Base-by-base conservation (phyloP, 805 yeast species). In the Zygosaccharomyces bailii region DNA sequence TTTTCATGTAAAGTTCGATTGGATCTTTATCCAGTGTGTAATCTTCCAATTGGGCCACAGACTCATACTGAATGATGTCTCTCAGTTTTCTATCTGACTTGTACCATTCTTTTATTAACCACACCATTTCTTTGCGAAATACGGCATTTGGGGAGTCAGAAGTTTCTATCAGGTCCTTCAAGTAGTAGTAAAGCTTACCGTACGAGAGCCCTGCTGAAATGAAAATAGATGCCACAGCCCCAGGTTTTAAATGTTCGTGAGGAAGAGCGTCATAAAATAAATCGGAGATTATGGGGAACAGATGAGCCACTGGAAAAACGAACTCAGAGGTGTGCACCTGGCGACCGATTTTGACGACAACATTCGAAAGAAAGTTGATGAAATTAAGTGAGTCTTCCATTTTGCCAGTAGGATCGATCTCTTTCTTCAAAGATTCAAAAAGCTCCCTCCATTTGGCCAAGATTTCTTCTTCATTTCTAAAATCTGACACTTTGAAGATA, bases 401-500 rank as follows among this genome's bases (percentile, higher is more conserved):
- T 39, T 44, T 55, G n/a, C 58, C 58, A 25, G 49, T 56, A 17
- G 56, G 58, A 31, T 59, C 56, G 7, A 60, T 33, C 35, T 61
- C 64, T 39, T 48, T 53, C 37, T 70, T 66, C 25, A 72, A 55
- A 44, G 78, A 78, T 42, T 77, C 80, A 55, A 89, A 76, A 39
- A 84, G 71, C 45, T 80, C 76, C 50, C 78, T 80, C 96, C 96
- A 91, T 65, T 89, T 80, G 44, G 80, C 76, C 52, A 80, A 68
- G 43, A 91, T 84, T 61, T 86, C 96, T 53, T 86, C 96, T 9
- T 82, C 74, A 57, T 86, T 86, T 58, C 91, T 79, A 64, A 84
- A 84, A 59, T 91, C 96, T 2, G 97, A 82, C 10, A 84, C 77
- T 59, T 86, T 85, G 71, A 85, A 86, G 11, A 89, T 81, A 32